phyloP scores from a whole-genome alignment of 108 stramenopile species.

The Conticribra weissflogii region DNA sequence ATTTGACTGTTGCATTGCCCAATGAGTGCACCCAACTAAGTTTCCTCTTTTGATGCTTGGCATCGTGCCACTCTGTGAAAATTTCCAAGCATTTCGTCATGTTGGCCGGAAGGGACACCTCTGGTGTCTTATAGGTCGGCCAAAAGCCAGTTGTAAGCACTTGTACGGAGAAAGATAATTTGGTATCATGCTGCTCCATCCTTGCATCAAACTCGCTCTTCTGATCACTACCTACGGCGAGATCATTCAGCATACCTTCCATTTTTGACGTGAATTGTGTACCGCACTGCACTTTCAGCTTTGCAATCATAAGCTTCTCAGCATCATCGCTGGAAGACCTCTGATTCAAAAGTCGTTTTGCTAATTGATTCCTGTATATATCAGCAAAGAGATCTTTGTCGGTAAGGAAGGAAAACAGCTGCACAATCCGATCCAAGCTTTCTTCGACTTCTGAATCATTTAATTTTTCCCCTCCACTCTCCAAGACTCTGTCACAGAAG shows the following conservation, averaged over 20 bases:
- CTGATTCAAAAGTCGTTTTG: slow-evolving; percentile 96
- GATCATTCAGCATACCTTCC: slow-evolving; percentile 99
- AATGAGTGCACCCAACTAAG: slow-evolving; percentile 91
- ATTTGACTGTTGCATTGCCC: slow-evolving; percentile 93
- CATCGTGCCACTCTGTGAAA: slow-evolving; percentile 93
- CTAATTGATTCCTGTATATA: slow-evolving; percentile 97
- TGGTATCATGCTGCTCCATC: slow-evolving; percentile 64
- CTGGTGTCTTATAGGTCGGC: slow-evolving; percentile 95
- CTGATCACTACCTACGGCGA: slow-evolving; percentile 94
- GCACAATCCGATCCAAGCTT: slow-evolving; percentile 92
- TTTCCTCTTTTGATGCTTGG: slow-evolving; percentile 88
- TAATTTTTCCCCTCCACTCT: slow-evolving; percentile 97
- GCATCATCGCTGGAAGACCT: slow-evolving; percentile 97
- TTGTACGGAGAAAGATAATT: slow-evolving; percentile 89
- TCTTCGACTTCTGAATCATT: slow-evolving; percentile 95
- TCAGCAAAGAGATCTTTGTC: slow-evolving; percentile 99
- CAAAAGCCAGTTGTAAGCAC: slow-evolving; percentile 99
- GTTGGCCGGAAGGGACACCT: slow-evolving; percentile 86
- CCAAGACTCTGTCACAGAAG: slow-evolving; percentile 98
- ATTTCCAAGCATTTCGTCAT: slow-evolving; percentile 93
- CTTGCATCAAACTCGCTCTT: slow-evolving; percentile 88
- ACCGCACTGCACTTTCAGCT: slow-evolving; percentile 98
- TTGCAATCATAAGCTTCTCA: slow-evolving; percentile 98
- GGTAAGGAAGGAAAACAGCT: slow-evolving; percentile 96
- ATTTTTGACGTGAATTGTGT: slow-evolving; percentile 99